Base-by-base conservation (phyloP, 2,329 filamentous ascomycete species). In the Stachybotrys echinatus region DNA sequence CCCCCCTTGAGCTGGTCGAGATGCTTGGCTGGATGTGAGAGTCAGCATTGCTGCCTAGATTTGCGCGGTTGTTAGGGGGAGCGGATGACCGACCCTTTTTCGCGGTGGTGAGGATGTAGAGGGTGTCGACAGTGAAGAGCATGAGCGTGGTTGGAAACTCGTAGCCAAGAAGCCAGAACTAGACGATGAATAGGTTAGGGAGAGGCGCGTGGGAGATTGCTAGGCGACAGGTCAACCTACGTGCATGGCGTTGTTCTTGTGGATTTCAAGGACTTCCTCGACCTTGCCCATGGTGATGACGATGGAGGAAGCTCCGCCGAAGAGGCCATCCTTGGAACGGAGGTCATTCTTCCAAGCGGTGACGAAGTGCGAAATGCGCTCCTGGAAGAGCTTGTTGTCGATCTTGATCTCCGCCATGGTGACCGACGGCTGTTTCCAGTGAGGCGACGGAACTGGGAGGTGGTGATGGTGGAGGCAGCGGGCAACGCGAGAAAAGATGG, bases 101-200 rank as follows among this genome's bases (percentile, higher is more conserved):
- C 52, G 89, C 87, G 6, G 94, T 99, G 6, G 94, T 99, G 57
- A 99, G 84, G 52, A 97, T 87, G 72, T 94, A 95, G 60, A 97
- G 78, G 44, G 84, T 84, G 54, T 97, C 94, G 53, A 85, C 75
- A 1, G 92, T 97, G 67, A 99, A 85, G 48, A 99, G 80, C 77
- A 99, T 90, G 55, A 99, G 77, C 0, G 94, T 99, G 38, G 92
- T 92, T 31, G 94, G 94, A 65, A 99, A 99, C 69, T 99, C 94
- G 76, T 99, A 99, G 62, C 94, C 94, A 54, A 99, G 82, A 49
- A 99, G 80, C 95, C 95, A 99, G 72, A 97, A 95, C 92, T 96
- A 23, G 12, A 68, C 53, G 57, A 40, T 54, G 43, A 5, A 40
- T 40, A 20, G 22, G 22, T 43, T 48, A 48, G 45, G 21, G 39